Conservation (phyloP, 1,284 basidiomycete genomes). For the Cutaneotrichosporon spelunceum region DNA sequence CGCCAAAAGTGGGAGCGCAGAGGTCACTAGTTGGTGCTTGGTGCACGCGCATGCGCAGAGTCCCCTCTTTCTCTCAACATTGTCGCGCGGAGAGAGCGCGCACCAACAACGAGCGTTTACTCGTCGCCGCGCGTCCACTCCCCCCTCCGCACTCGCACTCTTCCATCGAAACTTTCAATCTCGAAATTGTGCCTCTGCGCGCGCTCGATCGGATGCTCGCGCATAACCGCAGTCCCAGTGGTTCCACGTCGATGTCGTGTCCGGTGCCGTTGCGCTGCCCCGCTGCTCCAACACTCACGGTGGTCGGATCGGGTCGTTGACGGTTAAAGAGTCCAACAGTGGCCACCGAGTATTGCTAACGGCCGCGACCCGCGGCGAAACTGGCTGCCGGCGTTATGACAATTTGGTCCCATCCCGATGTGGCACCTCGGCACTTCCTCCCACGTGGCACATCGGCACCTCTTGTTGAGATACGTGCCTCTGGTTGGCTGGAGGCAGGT, state of each 20-base stretch:
- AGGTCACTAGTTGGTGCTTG: too few species aligned
- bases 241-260: background rate
- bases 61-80: background rate
- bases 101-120: background rate
- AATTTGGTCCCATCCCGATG: slow-evolving; percentile 3
- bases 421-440: background rate
- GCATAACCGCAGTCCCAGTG: background rate
- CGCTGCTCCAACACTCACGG: background rate
- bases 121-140: background rate
- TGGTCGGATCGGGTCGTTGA: slow-evolving; percentile 11
- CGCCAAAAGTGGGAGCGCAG: too few species aligned
- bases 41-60: too few species aligned
- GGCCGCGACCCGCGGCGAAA: background rate
- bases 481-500: too few species aligned
- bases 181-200: background rate
- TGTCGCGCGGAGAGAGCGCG: background rate
- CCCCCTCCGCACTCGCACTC: background rate
- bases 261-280: background rate
- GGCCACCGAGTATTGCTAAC: background rate
- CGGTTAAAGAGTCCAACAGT: slow-evolving; percentile 11
- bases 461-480: background rate
- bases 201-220: background rate
- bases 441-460: background rate
- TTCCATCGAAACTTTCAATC: background rate
- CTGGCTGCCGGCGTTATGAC: background rate